Base-by-base conservation (phyloP, 768 basidiomycete species). In the Lactarius trivialis region DNA sequence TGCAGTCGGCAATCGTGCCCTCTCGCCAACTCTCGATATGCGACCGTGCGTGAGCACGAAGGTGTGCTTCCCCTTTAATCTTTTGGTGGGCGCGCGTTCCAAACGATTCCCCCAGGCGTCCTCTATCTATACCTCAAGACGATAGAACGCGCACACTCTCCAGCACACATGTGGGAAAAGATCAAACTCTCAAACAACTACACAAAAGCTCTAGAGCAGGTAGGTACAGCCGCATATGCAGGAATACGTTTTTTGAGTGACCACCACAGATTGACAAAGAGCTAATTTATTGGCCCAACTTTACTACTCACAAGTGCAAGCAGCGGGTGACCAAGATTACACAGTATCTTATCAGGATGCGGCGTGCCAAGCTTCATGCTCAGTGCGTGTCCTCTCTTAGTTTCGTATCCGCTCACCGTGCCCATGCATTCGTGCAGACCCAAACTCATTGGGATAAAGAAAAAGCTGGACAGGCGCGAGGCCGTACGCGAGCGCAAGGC, bases 291-390 rank as follows among this genome's bases (percentile, higher is more conserved):
- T 98, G 97, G 97, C 96, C 97, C 4, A 94, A 94, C 70, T 98
- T 96, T 74, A 86, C 85, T 34, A 89, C 94, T 58, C 97, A 98
- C 79, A 98, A 98, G 77, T 98, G 97, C 83, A 99, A 99, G 80
- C 97, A 99, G 76, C 85, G 97, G 50, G 82, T 98, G 33, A 99
- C 97, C 12, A 99, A 98, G 78, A 98, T 99, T 69, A 98, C 96
- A 0, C 97, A 99, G 73, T 98, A 98, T 71, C 84, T 99, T 66
- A 98, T 98, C 74, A 95, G 97, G 79, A 97, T 98, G 95, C 83
- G 96, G 62, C 85, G 91, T 48, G 75, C 96, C 64, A 90, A 90
- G 68, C 79, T 95, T 60, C 85, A 88, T 19, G 84, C 92, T 75
- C 87, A 92, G 94, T 95, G 59, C 68, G 89, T 77, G 28, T 62